These are phyloP conservation scores for Spergularia bocconei DNA, from an alignment of 148 eudicot species.

Conservation along the genomic window DNA sequence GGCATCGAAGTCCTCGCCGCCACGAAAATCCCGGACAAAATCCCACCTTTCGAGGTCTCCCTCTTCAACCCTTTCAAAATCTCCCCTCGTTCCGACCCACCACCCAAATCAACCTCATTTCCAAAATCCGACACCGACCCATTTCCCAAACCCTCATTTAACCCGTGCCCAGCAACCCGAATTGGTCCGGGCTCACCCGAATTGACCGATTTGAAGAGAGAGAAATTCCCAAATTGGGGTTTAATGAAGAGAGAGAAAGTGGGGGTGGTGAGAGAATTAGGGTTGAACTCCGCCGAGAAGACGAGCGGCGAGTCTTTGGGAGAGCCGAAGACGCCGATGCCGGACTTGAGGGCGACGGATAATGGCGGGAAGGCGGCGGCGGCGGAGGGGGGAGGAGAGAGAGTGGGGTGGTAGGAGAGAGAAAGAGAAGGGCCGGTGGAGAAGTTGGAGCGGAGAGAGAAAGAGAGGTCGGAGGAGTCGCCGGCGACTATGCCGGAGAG, in stretches of 20 bases:
- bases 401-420: slow-evolving; percentile 62
- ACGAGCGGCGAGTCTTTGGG: slow-evolving; percentile 65
- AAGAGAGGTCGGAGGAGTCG: slow-evolving; percentile 66
- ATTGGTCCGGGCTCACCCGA: slow-evolving; percentile 13
- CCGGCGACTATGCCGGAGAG: slow-evolving; percentile 61
- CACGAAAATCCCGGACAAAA: slow-evolving; percentile 57
- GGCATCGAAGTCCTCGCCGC: slow-evolving; percentile 62
- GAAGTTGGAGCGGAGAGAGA: slow-evolving; percentile 75
- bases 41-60: slow-evolving; percentile 26
- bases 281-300: slow-evolving; percentile 62
- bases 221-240: slow-evolving; percentile 81
- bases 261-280: slow-evolving; percentile 37
- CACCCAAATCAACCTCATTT: slow-evolving; percentile 33
- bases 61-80: slow-evolving; percentile 35
- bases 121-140: slow-evolving; percentile 32
- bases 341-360: slow-evolving; percentile 67
- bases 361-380: slow-evolving; percentile 33
- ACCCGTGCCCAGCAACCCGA: slow-evolving; percentile 20
- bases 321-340: slow-evolving; percentile 68
- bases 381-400: slow-evolving; percentile 30
- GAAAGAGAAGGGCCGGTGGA: slow-evolving; percentile 71
- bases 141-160: slow-evolving; percentile 26
- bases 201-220: slow-evolving; percentile 49
- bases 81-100: slow-evolving; percentile 31
- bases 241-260: slow-evolving; percentile 61